Conservation (phyloP, 2,329 filamentous ascomycete genomes). For the Colletotrichum truncatum region DNA sequence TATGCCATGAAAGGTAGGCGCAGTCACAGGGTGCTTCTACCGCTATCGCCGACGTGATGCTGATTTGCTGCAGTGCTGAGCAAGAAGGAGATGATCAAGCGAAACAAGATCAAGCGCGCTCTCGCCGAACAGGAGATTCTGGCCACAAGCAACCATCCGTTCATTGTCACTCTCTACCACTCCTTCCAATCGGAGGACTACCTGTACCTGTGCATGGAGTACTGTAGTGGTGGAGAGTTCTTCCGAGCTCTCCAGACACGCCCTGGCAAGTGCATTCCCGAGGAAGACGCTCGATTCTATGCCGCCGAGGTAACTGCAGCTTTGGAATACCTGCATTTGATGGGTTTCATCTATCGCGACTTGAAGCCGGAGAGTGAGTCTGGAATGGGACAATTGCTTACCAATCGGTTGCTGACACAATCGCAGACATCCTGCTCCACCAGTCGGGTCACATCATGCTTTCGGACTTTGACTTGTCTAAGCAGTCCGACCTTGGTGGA, state of each 20-base stretch:
- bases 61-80: slow-evolving; percentile 78
- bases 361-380: slow-evolving; percentile 94
- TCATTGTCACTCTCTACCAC: slow-evolving; percentile 98
- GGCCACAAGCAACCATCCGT: slow-evolving; percentile 97
- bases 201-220: slow-evolving; percentile 99
- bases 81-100: slow-evolving; percentile 99
- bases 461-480: slow-evolving; percentile 97
- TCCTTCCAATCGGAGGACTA: slow-evolving; percentile 99
- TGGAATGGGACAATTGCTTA: neutral
- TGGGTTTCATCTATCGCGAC: slow-evolving; percentile 99
- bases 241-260: slow-evolving; percentile 96
- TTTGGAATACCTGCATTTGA: slow-evolving; percentile 94
- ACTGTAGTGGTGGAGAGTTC: slow-evolving; percentile 98
- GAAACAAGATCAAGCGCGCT: slow-evolving; percentile 99
- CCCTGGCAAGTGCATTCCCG: slow-evolving; percentile 95
- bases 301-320: slow-evolving; percentile 97
- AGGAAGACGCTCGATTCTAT: slow-evolving; percentile 97
- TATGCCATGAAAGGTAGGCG: slow-evolving; percentile 97
- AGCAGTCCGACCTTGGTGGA: slow-evolving; percentile 95
- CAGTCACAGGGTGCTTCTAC: neutral
- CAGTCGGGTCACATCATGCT: slow-evolving; percentile 99
- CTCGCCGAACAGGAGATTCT: slow-evolving; percentile 98
- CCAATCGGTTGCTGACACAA: slow-evolving; percentile 23
- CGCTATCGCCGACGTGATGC: slow-evolving; percentile 30
- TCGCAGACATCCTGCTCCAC: slow-evolving; percentile 89